A percentile compares a stretch with the other conserved stretches of the same genome.
These are phyloP conservation scores for Rhodotorula sp. DNA, from an alignment of 1,284 basidiomycete species.

Conservation along the genomic window DNA sequence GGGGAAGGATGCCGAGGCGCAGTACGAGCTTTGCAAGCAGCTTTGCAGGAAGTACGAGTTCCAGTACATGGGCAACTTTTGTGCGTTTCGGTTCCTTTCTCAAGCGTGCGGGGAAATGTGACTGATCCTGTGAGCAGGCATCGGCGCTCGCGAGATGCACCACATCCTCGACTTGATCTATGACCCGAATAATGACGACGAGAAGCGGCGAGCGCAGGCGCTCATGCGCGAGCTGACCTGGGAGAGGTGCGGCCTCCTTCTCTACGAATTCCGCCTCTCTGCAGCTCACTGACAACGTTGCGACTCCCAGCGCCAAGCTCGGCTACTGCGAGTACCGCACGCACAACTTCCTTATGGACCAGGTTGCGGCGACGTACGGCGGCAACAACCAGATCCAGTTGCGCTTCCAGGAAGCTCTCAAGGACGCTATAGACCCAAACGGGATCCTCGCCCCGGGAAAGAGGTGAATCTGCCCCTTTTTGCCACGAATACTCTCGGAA, in stretches of 20 bases:
- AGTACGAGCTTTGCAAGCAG: constrained; percentile 14
- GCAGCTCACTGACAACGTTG: background rate
- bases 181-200: constrained; percentile 21
- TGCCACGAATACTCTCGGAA: constrained; percentile 35
- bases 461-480: constrained; percentile 38
- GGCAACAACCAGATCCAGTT: constrained; percentile 43
- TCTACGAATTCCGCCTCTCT: background rate
- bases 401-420: constrained; percentile 42
- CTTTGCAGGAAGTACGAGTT: constrained; percentile 37
- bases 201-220: constrained; percentile 31
- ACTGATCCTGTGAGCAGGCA: background rate
- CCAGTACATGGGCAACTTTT: constrained; percentile 16
- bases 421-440: constrained; percentile 45
- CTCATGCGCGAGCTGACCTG: constrained; percentile 41
- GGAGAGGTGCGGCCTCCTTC: constrained; percentile 26
- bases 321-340: constrained; percentile 45
- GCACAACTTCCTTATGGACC: constrained; percentile 38
- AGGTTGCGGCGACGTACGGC: constrained; percentile 32
- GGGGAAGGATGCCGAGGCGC: constrained; percentile 31
- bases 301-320: constrained; percentile 39
- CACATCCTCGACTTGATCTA: constrained; percentile 39
- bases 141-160: constrained; percentile 42
- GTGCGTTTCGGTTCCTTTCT: background rate
- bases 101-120: too few relatives aligned
- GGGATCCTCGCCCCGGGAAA: constrained; percentile 41